Evolutionary conservation across 83 land plant genomes (phyloP).

Genomic region (Diphasiastrum complanatum): DNA sequence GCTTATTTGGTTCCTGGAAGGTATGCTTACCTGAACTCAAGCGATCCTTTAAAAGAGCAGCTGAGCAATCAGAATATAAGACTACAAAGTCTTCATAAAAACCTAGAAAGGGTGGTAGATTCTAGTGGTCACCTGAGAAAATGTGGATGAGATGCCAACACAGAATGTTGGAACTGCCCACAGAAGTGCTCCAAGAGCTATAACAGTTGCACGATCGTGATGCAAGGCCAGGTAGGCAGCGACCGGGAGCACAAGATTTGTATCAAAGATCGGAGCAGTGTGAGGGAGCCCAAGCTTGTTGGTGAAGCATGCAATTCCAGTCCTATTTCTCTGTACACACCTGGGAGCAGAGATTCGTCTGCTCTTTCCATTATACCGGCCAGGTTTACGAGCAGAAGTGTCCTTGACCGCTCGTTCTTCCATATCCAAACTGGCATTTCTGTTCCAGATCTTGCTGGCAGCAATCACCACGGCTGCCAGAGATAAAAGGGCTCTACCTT

Average conservation of each 20-base stretch:
- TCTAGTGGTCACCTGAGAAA: slow-evolving; percentile 42
- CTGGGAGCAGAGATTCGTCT: slow-evolving; percentile 75
- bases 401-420: slow-evolving; percentile 33
- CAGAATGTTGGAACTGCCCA: slow-evolving; percentile 85
- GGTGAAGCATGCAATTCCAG: slow-evolving; percentile 57
- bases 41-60: too few relatives aligned
- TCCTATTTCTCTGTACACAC: slow-evolving; percentile 77
- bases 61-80: not conserved
- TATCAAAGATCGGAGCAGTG: slow-evolving; percentile 63
- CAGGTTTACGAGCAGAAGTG: slow-evolving; percentile 59
- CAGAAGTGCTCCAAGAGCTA: slow-evolving; percentile 68
- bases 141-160: slow-evolving; percentile 68
- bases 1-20: too few relatives aligned
- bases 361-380: slow-evolving; percentile 81
- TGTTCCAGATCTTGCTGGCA: too few relatives aligned
- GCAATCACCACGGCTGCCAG: too few relatives aligned
- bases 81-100: not conserved
- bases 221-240: slow-evolving; percentile 60
- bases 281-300: slow-evolving; percentile 61
- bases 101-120: not conserved
- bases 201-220: slow-evolving; percentile 62
- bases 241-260: slow-evolving; percentile 66
- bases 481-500: too few relatives aligned
- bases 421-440: too few relatives aligned
- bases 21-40: too few relatives aligned